These are phyloP conservation scores for Leishmania turanica DNA, from an alignment of 208 protist genomes.

Conservation along the genomic window DNA sequence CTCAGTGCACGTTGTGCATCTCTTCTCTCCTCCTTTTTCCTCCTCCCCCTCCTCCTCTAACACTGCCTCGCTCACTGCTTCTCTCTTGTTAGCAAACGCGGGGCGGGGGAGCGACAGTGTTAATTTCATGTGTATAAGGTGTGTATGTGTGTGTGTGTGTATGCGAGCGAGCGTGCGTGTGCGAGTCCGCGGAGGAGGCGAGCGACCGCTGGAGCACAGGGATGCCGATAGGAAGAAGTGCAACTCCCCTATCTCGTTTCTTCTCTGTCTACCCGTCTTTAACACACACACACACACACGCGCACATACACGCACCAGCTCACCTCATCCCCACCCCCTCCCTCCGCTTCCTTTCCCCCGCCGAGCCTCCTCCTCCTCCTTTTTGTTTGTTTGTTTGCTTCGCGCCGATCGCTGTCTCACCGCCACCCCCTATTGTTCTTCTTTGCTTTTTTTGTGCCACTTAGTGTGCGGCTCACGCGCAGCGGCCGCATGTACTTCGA, in stretches of 20 bases:
- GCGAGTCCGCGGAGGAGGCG: not conserved
- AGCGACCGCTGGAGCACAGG: not conserved
- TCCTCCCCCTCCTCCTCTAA: too few species aligned
- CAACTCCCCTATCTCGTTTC: not conserved
- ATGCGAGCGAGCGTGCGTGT: not conserved
- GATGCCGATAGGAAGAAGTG: not conserved
- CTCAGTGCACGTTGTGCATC: not conserved
- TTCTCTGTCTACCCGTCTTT: not conserved
- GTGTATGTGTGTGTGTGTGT: not conserved
- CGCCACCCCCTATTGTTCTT: not conserved
- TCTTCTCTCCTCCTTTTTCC: not conserved
- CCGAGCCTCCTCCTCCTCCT: not conserved
- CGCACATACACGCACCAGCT: not conserved
- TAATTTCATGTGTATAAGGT: not conserved
- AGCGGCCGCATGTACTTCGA: not conserved
- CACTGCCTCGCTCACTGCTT: constrained; percentile 3
- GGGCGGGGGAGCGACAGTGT: too few species aligned
- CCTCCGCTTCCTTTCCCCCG: not conserved
- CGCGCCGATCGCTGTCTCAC: not conserved
- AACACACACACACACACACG: not conserved
- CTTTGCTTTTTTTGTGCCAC: not conserved
- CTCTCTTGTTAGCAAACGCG: not conserved
- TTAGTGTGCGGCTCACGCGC: not conserved
- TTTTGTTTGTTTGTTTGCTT: not conserved
- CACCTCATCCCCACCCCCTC: not conserved